Conservation (phyloP, 2,329 filamentous ascomycete genomes). For the Trichoderma simmonsii region DNA sequence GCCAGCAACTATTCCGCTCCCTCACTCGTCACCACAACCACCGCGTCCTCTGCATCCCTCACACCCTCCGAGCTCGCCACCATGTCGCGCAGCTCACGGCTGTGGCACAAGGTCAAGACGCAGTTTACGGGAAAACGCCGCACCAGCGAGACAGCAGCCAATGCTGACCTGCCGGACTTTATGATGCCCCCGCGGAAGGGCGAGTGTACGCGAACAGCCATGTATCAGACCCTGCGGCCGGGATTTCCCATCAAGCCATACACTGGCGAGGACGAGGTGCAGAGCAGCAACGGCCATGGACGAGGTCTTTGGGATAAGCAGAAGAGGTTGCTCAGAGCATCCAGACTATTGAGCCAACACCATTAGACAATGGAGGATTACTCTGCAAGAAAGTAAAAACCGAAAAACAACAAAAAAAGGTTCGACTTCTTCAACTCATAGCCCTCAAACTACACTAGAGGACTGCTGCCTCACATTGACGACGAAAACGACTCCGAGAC, state of each 20-base stretch:
- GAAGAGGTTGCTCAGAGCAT: conserved; percentile 41
- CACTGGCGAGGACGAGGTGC: conserved; percentile 24
- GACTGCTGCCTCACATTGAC: background rate
- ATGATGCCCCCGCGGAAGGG: conserved; percentile 17
- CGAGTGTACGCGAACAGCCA: conserved; percentile 31
- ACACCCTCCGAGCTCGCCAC: conserved; percentile 24
- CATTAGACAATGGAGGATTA: background rate
- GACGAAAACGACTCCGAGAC: conserved; percentile 6
- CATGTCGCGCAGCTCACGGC: conserved; percentile 25
- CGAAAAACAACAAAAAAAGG: background rate
- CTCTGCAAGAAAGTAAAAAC: background rate
- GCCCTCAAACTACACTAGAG: background rate
- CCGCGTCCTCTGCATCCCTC: conserved; percentile 31
- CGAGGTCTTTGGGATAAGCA: conserved; percentile 35
- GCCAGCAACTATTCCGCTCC: conserved; percentile 32
- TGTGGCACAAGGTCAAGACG: conserved; percentile 25
- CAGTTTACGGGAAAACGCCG: conserved; percentile 22
- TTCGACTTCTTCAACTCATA: background rate
- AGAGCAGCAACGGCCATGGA: conserved; percentile 24
- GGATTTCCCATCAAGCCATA: background rate
- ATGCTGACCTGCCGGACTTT: conserved; percentile 19
- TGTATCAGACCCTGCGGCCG: conserved; percentile 31
- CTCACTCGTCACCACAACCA: conserved; percentile 31
- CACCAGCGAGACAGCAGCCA: conserved; percentile 18
- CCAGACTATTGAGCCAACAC: conserved; percentile 33